Evolutionary conservation across 2,329 filamentous ascomycete genomes (phyloP), one percentile per base, ranked within the genome.

Genomic region (Trichoderma sp.): DNA sequence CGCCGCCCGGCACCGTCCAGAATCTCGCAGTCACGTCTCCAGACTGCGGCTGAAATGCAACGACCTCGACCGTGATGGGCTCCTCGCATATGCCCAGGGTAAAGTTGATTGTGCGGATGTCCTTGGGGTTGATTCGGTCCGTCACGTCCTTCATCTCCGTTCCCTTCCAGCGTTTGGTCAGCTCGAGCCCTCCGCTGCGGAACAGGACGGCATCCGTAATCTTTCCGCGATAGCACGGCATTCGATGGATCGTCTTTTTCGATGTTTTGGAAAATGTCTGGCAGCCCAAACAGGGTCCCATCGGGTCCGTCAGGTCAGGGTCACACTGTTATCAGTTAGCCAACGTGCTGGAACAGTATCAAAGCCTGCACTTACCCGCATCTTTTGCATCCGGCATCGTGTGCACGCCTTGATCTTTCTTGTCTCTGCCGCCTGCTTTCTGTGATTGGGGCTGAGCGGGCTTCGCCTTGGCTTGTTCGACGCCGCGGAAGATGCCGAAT

Each of bases 171-270:
- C 81, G 76, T 3, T 69, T 66, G 0, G 82, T 85, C 28, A 83
- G 73, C 2, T 73, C 69, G 15, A 83, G 74, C 1, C 80, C 80
- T 5, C 79, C 77, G 1, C 71, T 70, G n/a, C 82, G 81, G 66
- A 76, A 80, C 4, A 82, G 70, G 1, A 73, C 68, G 17, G 79
- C 72, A 9, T 80, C 76, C 26, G 74, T 76, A 12, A 84, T 72
- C 67, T 79, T 81, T 67, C 74, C 77, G 14, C 82, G 78, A 15
- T 76, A 70, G 64, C 83, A 85, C 0, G 76, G 75, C 5, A 80
- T 70, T 26, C 74, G 73, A 62, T 84, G 82, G 5, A 84, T 78
- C 2, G 80, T 79, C 67, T 82, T 84, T 45, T 78, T 79, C 0
- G 81, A 82, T 0, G 74, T 74, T 30, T 70, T 72, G 12, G 74